Base-by-base conservation (phyloP, 495 filamentous ascomycete genomes). In the Usnea hakonensis region DNA sequence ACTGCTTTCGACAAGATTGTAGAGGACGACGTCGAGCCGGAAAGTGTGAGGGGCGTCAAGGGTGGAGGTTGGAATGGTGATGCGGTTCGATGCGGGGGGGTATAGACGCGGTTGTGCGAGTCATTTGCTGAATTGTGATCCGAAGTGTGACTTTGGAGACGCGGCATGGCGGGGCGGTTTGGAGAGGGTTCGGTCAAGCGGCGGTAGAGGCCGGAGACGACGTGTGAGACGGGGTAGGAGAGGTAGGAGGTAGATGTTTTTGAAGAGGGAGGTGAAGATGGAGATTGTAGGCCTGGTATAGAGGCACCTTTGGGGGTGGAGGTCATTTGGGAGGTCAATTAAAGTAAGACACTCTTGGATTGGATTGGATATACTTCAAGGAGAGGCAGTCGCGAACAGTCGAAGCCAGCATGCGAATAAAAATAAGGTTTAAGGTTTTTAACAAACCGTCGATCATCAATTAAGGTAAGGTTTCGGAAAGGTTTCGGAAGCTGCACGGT, bases 1-100 rank as follows among this genome's bases (percentile, higher is more conserved):
- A 98, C 75, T 9, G 85, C 79, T 55, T 78, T 79, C 9, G 82
- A 85, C 36, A 97, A 79, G 54, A 95, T 76, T 46, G 77, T 75
- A 46, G 71, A 66, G 56, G 70, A 69, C 50, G 70, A 69, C 50
- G 71, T 64, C 4, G 61, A 68, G 7, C 72, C 73, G 16, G 66
- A 69, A 26, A 85, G 77, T n/a, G 72, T 74, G 21, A 85, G 70
- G 0, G 83, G 81, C 19, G 81, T 84, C 50, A 85, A 73, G 2
- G 83, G 83, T 6, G 82, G 83, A 0, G 82, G 83, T 71, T 84
- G 81, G 71, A 85, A 85, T 26, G 83, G 83, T 0, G 82, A 85
- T 28, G 78, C 81, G 64, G 77, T 83, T 58, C 75, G 60, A 44
- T 74, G 60, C 68, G 81, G 75, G 68, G 76, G 64, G 64, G 81